Percentiles rank a stretch among this genome's conserved stretches.
phyloP scores from a whole-genome alignment of 1,284 basidiomycete genomes.

The Papiliotrema nemorosa region DNA sequence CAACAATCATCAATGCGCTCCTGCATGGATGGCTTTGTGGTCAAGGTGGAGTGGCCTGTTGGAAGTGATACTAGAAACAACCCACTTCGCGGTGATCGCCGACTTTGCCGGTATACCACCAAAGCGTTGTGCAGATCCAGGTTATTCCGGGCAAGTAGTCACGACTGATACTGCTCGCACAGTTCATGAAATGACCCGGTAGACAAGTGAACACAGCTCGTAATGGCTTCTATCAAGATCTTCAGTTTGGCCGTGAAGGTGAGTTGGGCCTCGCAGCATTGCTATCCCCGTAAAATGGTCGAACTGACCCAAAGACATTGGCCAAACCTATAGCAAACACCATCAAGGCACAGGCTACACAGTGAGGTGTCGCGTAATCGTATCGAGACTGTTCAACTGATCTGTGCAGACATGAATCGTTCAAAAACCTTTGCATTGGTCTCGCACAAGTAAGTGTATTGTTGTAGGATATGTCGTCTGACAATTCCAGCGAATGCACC shows the following conservation, averaged over 20 bases:
- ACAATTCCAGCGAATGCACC: conserved; percentile 59
- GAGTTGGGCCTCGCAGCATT: conserved; percentile 35
- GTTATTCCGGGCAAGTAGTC: neutral
- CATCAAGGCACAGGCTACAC: conserved; percentile 70
- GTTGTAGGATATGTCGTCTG: neutral
- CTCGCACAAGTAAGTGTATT: conserved; percentile 61
- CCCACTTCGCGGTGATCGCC: no score
- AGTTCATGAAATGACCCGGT: neutral
- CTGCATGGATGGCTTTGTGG: no score
- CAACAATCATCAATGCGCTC: no score
- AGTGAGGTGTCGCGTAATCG: conserved; percentile 55
- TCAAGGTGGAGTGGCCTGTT: no score
- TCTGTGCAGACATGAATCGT: conserved; percentile 64
- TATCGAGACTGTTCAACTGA: no score
- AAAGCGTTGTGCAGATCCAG: conserved; percentile 1
- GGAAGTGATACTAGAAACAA: no score
- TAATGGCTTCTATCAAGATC: conserved; percentile 66
- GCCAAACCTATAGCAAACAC: conserved; percentile 76
- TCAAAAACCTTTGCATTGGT: conserved; percentile 68
- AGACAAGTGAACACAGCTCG: neutral
- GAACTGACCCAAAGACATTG: conserved; percentile 58
- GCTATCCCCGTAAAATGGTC: neutral
- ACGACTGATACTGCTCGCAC: no score
- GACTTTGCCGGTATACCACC: no score
- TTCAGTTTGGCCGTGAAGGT: conserved; percentile 64